Conservation (phyloP, 495 filamentous ascomycete species). For the Talaromyces stipitatus region DNA sequence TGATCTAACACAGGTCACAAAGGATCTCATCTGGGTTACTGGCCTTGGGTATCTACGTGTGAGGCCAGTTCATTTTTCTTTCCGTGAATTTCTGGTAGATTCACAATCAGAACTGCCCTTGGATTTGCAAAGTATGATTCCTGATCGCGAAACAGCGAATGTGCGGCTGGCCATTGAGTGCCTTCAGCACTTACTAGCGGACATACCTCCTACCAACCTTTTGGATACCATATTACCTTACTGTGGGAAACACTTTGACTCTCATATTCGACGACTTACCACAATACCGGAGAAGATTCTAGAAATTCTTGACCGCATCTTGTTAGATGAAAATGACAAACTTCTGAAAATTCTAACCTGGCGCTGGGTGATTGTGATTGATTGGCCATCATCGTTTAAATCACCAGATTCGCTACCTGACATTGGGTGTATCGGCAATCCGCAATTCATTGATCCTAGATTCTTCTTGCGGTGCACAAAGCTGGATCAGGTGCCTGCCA, state of each 20-base stretch:
- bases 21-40: background rate
- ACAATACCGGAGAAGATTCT: background rate
- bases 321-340: background rate
- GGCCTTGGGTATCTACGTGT: background rate
- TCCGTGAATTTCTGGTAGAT: background rate
- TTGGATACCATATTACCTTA: background rate
- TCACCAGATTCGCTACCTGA: no score
- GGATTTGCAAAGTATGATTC: background rate
- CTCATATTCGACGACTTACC: background rate
- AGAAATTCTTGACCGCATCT: background rate
- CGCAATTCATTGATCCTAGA: background rate
- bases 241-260: background rate
- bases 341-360: background rate
- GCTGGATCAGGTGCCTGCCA: background rate
- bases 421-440: background rate
- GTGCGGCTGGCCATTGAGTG: background rate
- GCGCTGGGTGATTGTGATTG: background rate
- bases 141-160: background rate
- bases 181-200: background rate
- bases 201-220: background rate
- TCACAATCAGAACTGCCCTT: background rate
- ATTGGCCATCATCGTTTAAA: no score
- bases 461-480: background rate
- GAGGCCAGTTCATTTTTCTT: conserved; percentile 1
- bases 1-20: background rate